Evolutionary conservation across 768 basidiomycete species (phyloP), one percentile per base, ranked within the genome.

Genomic region (Pleurotus tuoliensis): DNA sequence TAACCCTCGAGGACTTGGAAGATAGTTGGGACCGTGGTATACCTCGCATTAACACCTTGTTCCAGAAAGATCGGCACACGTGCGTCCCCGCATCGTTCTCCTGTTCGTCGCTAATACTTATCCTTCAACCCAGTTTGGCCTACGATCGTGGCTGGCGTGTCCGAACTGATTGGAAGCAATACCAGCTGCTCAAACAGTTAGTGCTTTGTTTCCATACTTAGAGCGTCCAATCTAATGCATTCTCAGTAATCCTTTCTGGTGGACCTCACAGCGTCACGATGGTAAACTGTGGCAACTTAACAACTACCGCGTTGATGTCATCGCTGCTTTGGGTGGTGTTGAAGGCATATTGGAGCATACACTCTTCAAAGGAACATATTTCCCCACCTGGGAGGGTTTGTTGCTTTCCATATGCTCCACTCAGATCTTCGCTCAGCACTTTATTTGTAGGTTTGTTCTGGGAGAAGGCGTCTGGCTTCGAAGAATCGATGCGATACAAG

Each of bases 91-190:
- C 15, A 13, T 48, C 56, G 46, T 9, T 38, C 44, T 34, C 16
- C 5, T 15, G 11, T 40, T 24, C 1, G 3, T 2, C 18, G 0
- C 54, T 50, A 20, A 20, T 20, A 20, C 20, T 20, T 5, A 25
- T 11, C 20, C 52, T 44, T 55, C 30, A 16, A 61, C 57, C 37
- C 64, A 90, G 88, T 24, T 72, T 99, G 66, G 97, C 97, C 0
- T 99, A 98, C 69, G 97, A 98, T 72, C 96, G 96, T 70, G 96
- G 97, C 63, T 98, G 95, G 96, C 90, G 96, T 77, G 92, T 95
- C 39, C 86, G 96, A 46, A 95, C 92, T 15, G 92, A 97, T 71
- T 99, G 93, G 92, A 97, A 98, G 71, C 94, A 96, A 69, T 98
- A 97, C 69, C 94, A 97, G 64, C 71, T 95, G 7, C 76, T 94